Evolutionary conservation across 352 stramenopile genomes (phyloP), one percentile per base, ranked within the genome.

Genomic region (Aphanomyces astaci): DNA sequence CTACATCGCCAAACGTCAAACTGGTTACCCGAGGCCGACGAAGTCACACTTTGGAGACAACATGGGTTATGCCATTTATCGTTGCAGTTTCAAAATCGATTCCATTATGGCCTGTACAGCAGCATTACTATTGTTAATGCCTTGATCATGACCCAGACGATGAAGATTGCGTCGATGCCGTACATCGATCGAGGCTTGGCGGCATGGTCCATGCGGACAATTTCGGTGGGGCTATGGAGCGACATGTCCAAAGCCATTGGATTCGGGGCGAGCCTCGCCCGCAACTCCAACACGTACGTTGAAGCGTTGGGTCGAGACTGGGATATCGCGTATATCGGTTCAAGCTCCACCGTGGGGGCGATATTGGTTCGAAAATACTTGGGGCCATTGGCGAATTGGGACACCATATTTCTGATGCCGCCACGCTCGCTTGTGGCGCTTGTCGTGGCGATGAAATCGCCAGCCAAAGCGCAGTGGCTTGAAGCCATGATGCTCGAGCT

Each of bases 41-140:
- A 68, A 60, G 22, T 68, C 19, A 28, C 30, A 33, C 59, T 52
- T 9, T 68, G 62, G 62, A 15, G 19, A 33, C 32, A 22, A 19
- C 31, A 36, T 40, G 43, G 43, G 19, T 13, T 68, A 22, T 9
- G 13, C 15, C 28, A 4, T 7, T 68, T 59, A 24, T 31, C 49
- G 22, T 22, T 68, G 10, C 62, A 68, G 36, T 59, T 19, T 19
- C 62, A 68, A 27, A 68, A 68, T 28, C 62, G 62, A 33, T 62
- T 45, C 22, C 62, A 59, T 5, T 43, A 30, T 4, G 62, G 62
- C 22, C 2, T 60, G 4, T 15, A 36, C 22, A 32, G 55, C 15
- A 60, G n/a, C 13, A 60, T 68, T 2, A 17, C 39, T 0, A 36
- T 68, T 36, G 28, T 27, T 5, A 68, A 68, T 59, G 62, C 62